Conservation (phyloP, 129 eudicot species). For the Escallonia herrerae region DNA sequence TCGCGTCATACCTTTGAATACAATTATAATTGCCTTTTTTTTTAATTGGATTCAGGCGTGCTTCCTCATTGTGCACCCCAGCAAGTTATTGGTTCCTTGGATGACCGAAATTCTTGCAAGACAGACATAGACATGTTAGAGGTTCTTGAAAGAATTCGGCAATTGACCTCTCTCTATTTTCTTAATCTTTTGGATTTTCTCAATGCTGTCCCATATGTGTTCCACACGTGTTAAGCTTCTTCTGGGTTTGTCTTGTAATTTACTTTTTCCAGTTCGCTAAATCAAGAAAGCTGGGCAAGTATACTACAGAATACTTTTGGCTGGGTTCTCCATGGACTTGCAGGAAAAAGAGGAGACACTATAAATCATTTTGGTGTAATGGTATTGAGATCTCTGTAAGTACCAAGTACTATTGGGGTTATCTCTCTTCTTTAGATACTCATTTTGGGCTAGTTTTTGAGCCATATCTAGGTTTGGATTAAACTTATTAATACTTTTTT, state of each 20-base stretch:
- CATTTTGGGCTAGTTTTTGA: not conserved
- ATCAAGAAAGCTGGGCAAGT: conserved; percentile 13
- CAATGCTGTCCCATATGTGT: not conserved
- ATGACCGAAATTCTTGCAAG: conserved; percentile 5
- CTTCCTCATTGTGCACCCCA: conserved; percentile 6
- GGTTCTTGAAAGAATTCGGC: conserved; percentile 23
- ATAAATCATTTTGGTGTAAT: conserved; percentile 50
- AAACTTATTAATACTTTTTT: not conserved
- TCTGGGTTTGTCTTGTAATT: not conserved
- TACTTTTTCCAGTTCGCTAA: conserved; percentile 5
- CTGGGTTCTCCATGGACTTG: conserved; percentile 58
- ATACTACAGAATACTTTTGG: conserved; percentile 43
- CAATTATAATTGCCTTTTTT: not conserved
- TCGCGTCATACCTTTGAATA: not conserved
- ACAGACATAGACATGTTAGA: conserved; percentile 6
- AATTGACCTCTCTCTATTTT: not conserved
- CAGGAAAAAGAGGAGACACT: conserved; percentile 66
- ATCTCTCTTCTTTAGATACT: not conserved
- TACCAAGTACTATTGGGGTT: not conserved
- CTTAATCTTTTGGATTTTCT: not conserved
- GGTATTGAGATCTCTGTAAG: conserved; percentile 70
- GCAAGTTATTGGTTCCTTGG: conserved; percentile 4
- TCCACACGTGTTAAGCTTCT: not conserved
- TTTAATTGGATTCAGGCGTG: conserved; percentile 12
- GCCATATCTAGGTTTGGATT: not conserved